These are phyloP conservation scores for Colletotrichum tofieldiae DNA, from an alignment of 2,329 filamentous ascomycete species.

Conservation along the genomic window DNA sequence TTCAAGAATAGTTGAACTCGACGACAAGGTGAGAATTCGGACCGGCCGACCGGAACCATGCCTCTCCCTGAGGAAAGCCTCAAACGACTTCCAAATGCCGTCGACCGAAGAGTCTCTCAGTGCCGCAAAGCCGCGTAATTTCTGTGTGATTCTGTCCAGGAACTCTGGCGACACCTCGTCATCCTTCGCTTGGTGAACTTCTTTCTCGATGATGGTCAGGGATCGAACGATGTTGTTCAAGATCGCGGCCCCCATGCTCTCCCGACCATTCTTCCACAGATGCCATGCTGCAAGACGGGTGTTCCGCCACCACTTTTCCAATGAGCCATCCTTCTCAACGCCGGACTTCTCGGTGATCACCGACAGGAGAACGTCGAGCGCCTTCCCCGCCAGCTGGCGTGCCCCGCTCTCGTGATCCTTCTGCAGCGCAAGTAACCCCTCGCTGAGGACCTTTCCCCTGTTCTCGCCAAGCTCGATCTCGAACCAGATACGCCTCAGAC, in stretches of 20 bases:
- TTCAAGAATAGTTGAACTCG: constrained; percentile 72
- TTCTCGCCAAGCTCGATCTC: constrained; percentile 64
- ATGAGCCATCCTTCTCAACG: constrained; percentile 35
- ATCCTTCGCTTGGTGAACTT: constrained; percentile 47
- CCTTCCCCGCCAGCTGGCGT: constrained; percentile 69
- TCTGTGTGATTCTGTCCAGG: constrained; percentile 43
- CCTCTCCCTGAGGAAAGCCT: constrained; percentile 50
- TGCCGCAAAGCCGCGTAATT: constrained; percentile 39
- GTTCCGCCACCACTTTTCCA: constrained; percentile 69
- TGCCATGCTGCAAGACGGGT: constrained; percentile 74
- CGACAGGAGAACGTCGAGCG: constrained; percentile 65
- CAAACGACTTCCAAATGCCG: constrained; percentile 55
- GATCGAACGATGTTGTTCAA: constrained; percentile 64
- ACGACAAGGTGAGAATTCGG: constrained; percentile 73
- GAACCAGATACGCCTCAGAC: constrained; percentile 72
- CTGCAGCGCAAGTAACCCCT: constrained; percentile 65
- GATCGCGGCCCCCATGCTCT: constrained; percentile 76
- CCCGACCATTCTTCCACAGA: constrained; percentile 76
- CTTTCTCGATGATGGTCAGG: constrained; percentile 58
- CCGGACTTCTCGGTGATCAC: constrained; percentile 57
- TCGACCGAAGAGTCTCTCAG: constrained; percentile 47
- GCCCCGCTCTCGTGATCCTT: constrained; percentile 73
- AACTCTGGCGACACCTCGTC: constrained; percentile 26
- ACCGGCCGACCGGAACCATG: constrained; percentile 50
- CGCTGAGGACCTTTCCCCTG: constrained; percentile 62